Base-by-base conservation (phyloP, 2,329 filamentous ascomycete genomes). In the Fusarium pseudoanthophilum region DNA sequence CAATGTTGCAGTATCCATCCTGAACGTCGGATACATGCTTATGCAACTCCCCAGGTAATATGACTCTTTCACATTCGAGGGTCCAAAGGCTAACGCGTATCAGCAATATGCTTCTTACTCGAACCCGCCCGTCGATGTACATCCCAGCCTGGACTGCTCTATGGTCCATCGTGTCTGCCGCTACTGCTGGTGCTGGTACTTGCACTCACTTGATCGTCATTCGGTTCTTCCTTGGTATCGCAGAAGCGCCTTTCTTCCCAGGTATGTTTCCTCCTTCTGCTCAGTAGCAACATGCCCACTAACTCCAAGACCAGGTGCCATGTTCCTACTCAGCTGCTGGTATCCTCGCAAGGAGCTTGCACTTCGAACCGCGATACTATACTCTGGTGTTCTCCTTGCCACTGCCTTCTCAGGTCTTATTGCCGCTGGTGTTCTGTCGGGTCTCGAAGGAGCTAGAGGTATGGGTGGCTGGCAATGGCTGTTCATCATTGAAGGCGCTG, bases 391-490 rank as follows among this genome's bases (percentile, higher is more conserved):
- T 46, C 69, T 72, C 8, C 64, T 79, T 0, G 77, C 77, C 9
- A 73, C 72, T 2, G 75, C 72, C 16, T 71, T 70, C 14, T 74
- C 77, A 0, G 77, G 77, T 4, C 69, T 78, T 2, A 76, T 79
- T 36, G 77, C 77, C 1, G 77, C 77, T 4, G 76, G 72, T 1
- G 68, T 78, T 6, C 73, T 75, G 4, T 67, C 75, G 0, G 72
- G 66, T 0, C 74, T 78, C 4, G 74, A 75, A 18, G 69, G 69
- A 0, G 62, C 56, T 4, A 62, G 69, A 24, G 82, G 82, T 2
- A 67, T 84, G 18, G 75, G 75, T 18, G 83, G 82, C 2, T 85
- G 83, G 83, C 78, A 79, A 62, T 85, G 83, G 83, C 74, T 84
- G 0, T 84, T 84, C 60, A 81, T 84, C 24, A 78, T 85, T 9